phyloP scores from a whole-genome alignment of 2,329 filamentous ascomycete species.

The Nakataea oryzae region DNA sequence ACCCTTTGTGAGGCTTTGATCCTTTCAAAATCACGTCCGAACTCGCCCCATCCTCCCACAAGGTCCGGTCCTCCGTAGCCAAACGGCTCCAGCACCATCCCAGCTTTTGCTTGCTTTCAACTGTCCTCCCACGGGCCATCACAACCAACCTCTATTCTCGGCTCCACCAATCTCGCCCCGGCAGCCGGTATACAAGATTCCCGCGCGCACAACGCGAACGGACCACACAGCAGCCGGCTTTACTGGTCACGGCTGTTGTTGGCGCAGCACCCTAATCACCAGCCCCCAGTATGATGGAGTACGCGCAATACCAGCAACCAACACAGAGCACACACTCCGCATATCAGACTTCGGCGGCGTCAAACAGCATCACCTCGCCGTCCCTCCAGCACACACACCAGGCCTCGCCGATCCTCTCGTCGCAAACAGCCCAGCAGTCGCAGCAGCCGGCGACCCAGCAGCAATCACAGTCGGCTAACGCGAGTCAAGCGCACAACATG shows the following conservation, averaged over 20 bases:
- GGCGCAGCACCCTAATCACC: neutral
- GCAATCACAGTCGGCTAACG: slow-evolving; percentile 53
- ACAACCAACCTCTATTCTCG: neutral
- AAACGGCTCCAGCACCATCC: neutral
- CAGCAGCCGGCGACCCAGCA: slow-evolving; percentile 41
- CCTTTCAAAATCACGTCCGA: slow-evolving; percentile 13
- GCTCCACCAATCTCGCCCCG: neutral
- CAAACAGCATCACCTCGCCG: slow-evolving; percentile 60
- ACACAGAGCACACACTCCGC: slow-evolving; percentile 54
- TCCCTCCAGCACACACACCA: slow-evolving; percentile 61
- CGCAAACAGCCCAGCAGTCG: slow-evolving; percentile 42
- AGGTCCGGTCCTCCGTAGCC: neutral
- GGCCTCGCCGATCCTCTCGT: slow-evolving; percentile 71
- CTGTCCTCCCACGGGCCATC: neutral
- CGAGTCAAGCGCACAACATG: slow-evolving; percentile 60
- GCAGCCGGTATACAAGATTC: neutral
- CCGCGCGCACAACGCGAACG: neutral
- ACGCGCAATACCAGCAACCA: slow-evolving; percentile 62
- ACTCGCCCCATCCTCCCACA: slow-evolving; percentile 8
- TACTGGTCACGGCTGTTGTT: neutral
- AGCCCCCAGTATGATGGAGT: slow-evolving; percentile 52
- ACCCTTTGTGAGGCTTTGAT: slow-evolving; percentile 1
- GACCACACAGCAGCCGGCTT: neutral
- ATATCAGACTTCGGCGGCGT: slow-evolving; percentile 47
- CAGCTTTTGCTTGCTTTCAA: neutral